Evolutionary conservation across 2,329 filamentous ascomycete genomes (phyloP), one percentile per base, ranked within the genome.

Genomic region (Fusarium virguliforme): DNA sequence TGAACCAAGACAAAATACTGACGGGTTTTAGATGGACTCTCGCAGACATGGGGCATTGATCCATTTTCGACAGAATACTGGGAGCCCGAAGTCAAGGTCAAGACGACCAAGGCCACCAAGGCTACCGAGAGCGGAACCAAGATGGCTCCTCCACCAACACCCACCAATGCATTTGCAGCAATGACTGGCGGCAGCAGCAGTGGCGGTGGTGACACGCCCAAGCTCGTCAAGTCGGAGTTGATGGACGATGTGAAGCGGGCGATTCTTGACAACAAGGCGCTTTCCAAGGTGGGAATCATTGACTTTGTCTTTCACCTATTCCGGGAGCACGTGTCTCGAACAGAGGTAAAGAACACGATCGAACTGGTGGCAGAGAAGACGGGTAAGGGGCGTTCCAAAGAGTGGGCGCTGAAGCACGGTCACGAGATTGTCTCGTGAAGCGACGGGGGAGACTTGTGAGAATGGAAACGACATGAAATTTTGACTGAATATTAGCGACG

Each of bases 11-110:
- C 18, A 18, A 26, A 32, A 41, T 40, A 61, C 70, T 77, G 57
- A 75, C 75, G 74, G 10, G 13, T 18, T 60, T 8, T 68, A 87
- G 85, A 85, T 60, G 77, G 79, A 62, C 82, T 89, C 13, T 81
- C 86, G 38, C 82, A 79, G 81, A 90, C 81, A 53, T 79, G 80
- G 53, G 78, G 81, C 8, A 95, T 99, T 70, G 91, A 99, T 76
- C 96, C 96, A 0, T 97, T 95, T 78, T 95, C 94, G 0, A 89
- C 89, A 0, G 80, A 84, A 1, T 98, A 98, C 80, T 98, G 96
- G 96, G 82, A 85, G 32, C 71, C 82, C 2, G 83, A 84, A 62
- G 76, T 75, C 18, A 82, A 81, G 10, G 48, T 41, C 10, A 71
- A 76, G 38, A 53, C 68, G 3, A 62, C 37, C 15, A 72, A 72